Base-by-base conservation (phyloP, 805 yeast species). In the Myxozyma mucilagina region DNA sequence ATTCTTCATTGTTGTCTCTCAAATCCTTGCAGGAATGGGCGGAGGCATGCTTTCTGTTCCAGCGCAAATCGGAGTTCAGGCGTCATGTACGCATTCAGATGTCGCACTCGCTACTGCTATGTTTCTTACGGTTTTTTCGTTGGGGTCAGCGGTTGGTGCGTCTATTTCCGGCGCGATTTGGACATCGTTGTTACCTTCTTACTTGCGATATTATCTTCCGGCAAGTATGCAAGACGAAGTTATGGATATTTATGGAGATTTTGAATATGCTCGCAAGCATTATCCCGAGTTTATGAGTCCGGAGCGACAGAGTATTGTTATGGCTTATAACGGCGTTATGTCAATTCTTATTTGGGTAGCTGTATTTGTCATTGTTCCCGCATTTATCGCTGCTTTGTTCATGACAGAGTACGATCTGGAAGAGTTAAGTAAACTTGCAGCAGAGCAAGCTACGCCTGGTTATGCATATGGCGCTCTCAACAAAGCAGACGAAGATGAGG, bases 121-220 rank as follows among this genome's bases (percentile, higher is more conserved):
- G 56, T 81, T 80, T 72, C 76, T 82, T 65, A 78, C 87, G 3
- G 72, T 79, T 18, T 84, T 83, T 70, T 79, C 82, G 64, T 75
- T 85, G 55, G 89, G 89, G 8, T 72, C 82, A 6, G 86, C 87
- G 9, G 68, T 84, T 47, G 89, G 89, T 31, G 73, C 81, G 18
- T 73, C 85, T 36, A 78, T 85, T 41, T 78, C 86, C 16, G 87
- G 87, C 65, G 87, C 87, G 39, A 75, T 85, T 32, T 85, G 89
- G 89, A 80, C 86, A 14, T 78, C 82, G 61, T 70, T 77, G 31
- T 72, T 85, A 69, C 84, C 80, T 70, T 67, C 69, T 9, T 67
- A 75, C 64, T 71, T 82, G 52, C 53, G 69, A 38, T 68, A 71
- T 34, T 70, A 79, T 59, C 60, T 79, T 16, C 67, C 70, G 24